Conservation (phyloP, 2,329 filamentous ascomycete species). For the Dryadomyces sulphureus region DNA sequence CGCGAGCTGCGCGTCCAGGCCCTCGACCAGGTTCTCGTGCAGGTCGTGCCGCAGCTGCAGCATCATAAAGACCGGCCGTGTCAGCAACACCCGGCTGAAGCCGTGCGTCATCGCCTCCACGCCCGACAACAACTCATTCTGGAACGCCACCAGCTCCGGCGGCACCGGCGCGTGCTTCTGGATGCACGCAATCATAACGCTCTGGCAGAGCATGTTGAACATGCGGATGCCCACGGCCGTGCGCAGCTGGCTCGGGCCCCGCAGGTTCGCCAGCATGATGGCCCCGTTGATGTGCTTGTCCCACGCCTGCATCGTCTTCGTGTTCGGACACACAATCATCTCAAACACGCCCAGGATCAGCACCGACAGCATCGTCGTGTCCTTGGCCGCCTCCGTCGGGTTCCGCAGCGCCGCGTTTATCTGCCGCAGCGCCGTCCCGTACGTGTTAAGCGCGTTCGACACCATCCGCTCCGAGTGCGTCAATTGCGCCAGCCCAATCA, state of each 20-base stretch:
- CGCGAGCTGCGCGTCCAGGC: conserved; percentile 26
- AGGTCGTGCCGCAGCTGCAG: conserved; percentile 33
- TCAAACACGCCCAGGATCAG: conserved; percentile 40
- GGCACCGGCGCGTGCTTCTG: conserved; percentile 34
- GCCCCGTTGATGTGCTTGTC: conserved; percentile 39
- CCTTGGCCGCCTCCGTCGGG: conserved; percentile 27
- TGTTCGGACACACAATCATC: conserved; percentile 31
- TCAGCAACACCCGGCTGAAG: conserved; percentile 22
- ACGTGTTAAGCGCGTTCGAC: conserved; percentile 32
- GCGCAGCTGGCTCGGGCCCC: conserved; percentile 30
- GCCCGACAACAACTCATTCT: conserved; percentile 23
- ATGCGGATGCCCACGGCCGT: conserved; percentile 31
- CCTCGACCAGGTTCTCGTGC: conserved; percentile 18
- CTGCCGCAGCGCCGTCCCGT: conserved; percentile 33
- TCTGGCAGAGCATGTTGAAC: conserved; percentile 39
- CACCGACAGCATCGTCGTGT: conserved; percentile 36
- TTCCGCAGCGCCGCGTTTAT: conserved; percentile 34
- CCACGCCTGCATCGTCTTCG: conserved; percentile 34
- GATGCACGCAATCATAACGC: conserved; percentile 35
- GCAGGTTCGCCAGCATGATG: conserved; percentile 31
- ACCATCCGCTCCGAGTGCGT: conserved; percentile 26
- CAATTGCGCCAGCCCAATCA: conserved; percentile 34
- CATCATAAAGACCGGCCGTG: conserved; percentile 27
- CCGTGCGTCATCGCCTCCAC: conserved; percentile 19
- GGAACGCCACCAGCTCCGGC: conserved; percentile 28